phyloP scores from a whole-genome alignment of 352 stramenopile genomes.

The Plasmopara halstedii region DNA sequence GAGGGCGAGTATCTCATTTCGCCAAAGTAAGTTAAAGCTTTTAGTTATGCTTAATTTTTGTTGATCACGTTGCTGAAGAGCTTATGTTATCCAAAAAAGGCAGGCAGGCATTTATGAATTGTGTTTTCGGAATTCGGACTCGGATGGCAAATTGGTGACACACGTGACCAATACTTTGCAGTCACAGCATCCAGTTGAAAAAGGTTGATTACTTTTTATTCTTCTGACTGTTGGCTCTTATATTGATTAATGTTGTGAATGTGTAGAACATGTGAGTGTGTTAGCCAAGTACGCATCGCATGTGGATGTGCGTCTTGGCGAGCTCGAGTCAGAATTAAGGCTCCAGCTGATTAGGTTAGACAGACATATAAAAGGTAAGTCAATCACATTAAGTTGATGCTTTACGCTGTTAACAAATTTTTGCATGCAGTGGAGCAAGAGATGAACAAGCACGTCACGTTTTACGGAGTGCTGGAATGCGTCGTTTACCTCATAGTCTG shows the following conservation, averaged over 20 bases:
- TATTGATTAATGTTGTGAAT: too few relatives aligned
- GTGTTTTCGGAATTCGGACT: constrained; percentile 71
- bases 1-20: constrained; percentile 65
- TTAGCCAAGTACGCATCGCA: constrained; percentile 78
- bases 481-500: constrained; percentile 61
- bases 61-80: too few relatives aligned
- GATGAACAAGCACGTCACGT: constrained; percentile 69
- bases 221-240: neutral
- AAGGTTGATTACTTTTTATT: constrained; percentile 26
- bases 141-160: constrained; percentile 66
- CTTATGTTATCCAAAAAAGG: too few relatives aligned
- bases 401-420: too few relatives aligned
- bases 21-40: constrained; percentile 34
- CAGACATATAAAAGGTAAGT: constrained; percentile 60
- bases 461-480: constrained; percentile 68
- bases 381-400: neutral
- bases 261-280: constrained; percentile 65
- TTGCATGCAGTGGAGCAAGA: constrained; percentile 51
- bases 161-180: constrained; percentile 75
- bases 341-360: constrained; percentile 70
- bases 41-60: neutral
- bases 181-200: constrained; percentile 72
- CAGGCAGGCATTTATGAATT: constrained; percentile 51
- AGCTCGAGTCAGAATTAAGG: constrained; percentile 72
- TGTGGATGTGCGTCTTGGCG: constrained; percentile 65